Base-by-base conservation (phyloP, 2,329 filamentous ascomycete genomes). In the Plenodomus biglobosus region DNA sequence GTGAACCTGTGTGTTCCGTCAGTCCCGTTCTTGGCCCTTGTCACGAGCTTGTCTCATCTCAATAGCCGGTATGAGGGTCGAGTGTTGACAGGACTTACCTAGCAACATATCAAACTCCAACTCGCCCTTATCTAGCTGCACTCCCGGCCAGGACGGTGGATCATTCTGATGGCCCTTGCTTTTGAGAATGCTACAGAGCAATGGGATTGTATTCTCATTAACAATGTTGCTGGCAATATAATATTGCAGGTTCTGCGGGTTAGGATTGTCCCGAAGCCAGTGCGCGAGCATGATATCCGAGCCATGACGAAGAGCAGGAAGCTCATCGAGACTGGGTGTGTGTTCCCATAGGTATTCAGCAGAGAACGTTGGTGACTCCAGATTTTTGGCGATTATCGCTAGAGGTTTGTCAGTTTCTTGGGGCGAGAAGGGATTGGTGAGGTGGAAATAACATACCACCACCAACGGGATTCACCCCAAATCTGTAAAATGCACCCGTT, bases 121-220 rank as follows among this genome's bases (percentile, higher is more conserved):
- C 1, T 24, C 38, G 8, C 38, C 34, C 13, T 50, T 50, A 10
- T 35, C 11, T n/a, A 57, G 41, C 17, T 42, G 37, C 8, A 48
- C 8, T 2, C 56, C 56, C 7, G 58, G 58, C 58, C 58, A 61
- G 15, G 35, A 38, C 11, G 51, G 47, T 8, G 50, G 15, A 13
- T 21, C 19, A 19, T 21, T 8, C 3, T 40, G 41, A 53, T 52
- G 11, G 8, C 27, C 34, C 3, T 24, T 11, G 21, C 24, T 35
- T 8, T 36, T 27, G n/a, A 44, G 44, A 37, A 44, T 48, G 34
- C 49, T 52, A 48, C 44, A 48, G 45, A 46, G 41, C 45, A 42
- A 18, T 27, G 35, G 8, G 24, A 40, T 40, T 38, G 37, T 22
- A 21, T 20, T 19, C 18, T 11, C 19, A 27, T 58, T 56, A 4